Percentiles rank a stretch among this genome's conserved stretches.
These are phyloP conservation scores for Kodamaea arcana DNA, from an alignment of 1,139 yeast species.

Conservation along the genomic window DNA sequence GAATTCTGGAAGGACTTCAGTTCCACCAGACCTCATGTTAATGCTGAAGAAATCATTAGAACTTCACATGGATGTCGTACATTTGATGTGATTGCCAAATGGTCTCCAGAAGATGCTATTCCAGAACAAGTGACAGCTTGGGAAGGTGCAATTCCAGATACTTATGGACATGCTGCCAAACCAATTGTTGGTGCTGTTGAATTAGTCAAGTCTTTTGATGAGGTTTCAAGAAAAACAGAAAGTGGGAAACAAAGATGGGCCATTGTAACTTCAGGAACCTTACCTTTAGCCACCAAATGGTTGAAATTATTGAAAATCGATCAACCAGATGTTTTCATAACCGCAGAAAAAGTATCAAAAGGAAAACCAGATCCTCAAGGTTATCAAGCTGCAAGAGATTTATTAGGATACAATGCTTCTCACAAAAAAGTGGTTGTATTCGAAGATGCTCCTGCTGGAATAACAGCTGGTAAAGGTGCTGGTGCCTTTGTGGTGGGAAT, in stretches of 20 bases:
- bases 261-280: constrained; percentile 80
- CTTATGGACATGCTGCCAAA: constrained; percentile 65
- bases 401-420: constrained; percentile 47
- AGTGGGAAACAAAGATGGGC: constrained; percentile 61
- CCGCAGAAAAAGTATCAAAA: constrained; percentile 70
- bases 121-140: constrained; percentile 62
- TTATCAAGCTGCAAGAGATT: constrained; percentile 60
- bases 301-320: constrained; percentile 59
- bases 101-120: constrained; percentile 72
- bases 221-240: constrained; percentile 40
- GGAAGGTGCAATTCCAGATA: constrained; percentile 69
- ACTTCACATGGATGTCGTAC: constrained; percentile 84
- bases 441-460: constrained; percentile 89
- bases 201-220: constrained; percentile 53
- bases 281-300: constrained; percentile 76
- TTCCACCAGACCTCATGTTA: constrained; percentile 63
- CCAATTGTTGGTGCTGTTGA: constrained; percentile 74
- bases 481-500: constrained; percentile 82
- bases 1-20: constrained; percentile 77
- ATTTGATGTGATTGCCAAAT: constrained; percentile 66
- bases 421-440: constrained; percentile 61
- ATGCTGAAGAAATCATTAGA: constrained; percentile 65
- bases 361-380: constrained; percentile 89
- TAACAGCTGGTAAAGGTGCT: constrained; percentile 77
- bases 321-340: constrained; percentile 69